phyloP scores from a whole-genome alignment of 2,329 filamentous ascomycete genomes.

The Cladosporium austrohemisphaericum region DNA sequence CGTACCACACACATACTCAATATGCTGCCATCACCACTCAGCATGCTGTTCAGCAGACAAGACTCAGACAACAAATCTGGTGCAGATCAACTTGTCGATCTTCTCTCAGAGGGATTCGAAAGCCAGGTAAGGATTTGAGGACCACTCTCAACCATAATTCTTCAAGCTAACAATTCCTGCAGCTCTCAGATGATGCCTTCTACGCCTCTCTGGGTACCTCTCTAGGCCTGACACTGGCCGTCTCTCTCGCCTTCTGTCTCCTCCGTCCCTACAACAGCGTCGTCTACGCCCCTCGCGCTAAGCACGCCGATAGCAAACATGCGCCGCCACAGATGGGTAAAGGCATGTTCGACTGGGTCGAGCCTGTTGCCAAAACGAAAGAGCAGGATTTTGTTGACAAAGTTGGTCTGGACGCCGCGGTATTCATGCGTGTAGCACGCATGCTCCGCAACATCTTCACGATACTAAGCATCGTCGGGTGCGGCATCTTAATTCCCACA shows the following conservation, averaged over 20 bases:
- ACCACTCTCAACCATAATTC: background rate
- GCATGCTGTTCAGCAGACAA: background rate
- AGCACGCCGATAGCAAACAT: conserved; percentile 87
- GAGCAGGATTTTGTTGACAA: conserved; percentile 75
- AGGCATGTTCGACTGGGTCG: conserved; percentile 83
- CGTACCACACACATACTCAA: background rate
- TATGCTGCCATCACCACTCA: background rate
- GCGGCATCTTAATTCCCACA: conserved; percentile 74
- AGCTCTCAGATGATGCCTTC: conserved; percentile 62
- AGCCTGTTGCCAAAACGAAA: conserved; percentile 70
- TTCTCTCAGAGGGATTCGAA: conserved; percentile 41
- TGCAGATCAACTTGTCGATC: conserved; percentile 35
- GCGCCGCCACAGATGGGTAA: conserved; percentile 81
- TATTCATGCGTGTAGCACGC: conserved; percentile 82
- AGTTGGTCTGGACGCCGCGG: conserved; percentile 83
- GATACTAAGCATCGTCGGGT: conserved; percentile 66
- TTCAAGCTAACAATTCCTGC: conserved; percentile 5
- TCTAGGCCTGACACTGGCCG: conserved; percentile 66
- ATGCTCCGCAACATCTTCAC: conserved; percentile 94
- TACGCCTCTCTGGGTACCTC: conserved; percentile 78
- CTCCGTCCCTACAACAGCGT: conserved; percentile 86
- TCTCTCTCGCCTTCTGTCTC: conserved; percentile 80
- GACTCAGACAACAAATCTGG: conserved; percentile 1
- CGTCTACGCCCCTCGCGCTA: conserved; percentile 91
- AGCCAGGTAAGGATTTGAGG: conserved; percentile 22